phyloP scores from a whole-genome alignment of 2,329 filamentous ascomycete genomes.

The Ophioceras dolichostomum region DNA sequence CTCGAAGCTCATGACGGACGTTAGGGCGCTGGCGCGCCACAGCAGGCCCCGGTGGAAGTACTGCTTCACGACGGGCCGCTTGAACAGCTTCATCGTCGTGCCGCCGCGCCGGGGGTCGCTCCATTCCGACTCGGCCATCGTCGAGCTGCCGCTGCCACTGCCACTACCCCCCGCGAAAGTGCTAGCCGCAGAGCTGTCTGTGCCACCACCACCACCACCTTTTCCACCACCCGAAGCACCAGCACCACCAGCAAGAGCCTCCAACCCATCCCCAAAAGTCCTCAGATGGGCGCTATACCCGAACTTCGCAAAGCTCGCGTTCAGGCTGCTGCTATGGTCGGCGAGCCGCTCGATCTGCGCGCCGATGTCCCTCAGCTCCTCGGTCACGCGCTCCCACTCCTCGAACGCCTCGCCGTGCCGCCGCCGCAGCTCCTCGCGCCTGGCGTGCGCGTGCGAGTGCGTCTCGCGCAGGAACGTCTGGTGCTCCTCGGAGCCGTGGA shows the following conservation, averaged over 20 bases:
- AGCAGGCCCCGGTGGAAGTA: slow-evolving; percentile 55
- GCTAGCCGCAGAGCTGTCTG: background rate
- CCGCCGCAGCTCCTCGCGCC: slow-evolving; percentile 30
- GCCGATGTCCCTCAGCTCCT: slow-evolving; percentile 38
- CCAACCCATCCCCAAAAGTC: slow-evolving; percentile 19
- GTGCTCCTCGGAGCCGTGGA: slow-evolving; percentile 40
- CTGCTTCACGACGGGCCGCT: slow-evolving; percentile 47
- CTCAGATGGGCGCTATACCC: slow-evolving; percentile 48
- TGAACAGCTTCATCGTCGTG: slow-evolving; percentile 39
- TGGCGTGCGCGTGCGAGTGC: slow-evolving; percentile 38
- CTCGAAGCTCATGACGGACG: slow-evolving; percentile 52
- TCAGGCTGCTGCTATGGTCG: slow-evolving; percentile 39
- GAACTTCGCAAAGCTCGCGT: slow-evolving; percentile 51
- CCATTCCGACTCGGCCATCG: slow-evolving; percentile 9
- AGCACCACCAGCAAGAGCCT: slow-evolving; percentile 12
- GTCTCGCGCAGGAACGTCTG: slow-evolving; percentile 31
- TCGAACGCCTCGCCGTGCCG: slow-evolving; percentile 35
- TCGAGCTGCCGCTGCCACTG: background rate
- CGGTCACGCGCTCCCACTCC: slow-evolving; percentile 42
- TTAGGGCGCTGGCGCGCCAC: slow-evolving; percentile 44
- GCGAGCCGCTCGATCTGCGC: slow-evolving; percentile 40
- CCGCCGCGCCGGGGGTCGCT: slow-evolving; percentile 20
- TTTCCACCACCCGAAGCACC: slow-evolving; percentile 13
- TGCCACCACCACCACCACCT: slow-evolving; percentile 9
- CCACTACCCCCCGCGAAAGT: slow-evolving; percentile 2